phyloP scores from a whole-genome alignment of 306 rosid species.

The Lathyrus aphaca region DNA sequence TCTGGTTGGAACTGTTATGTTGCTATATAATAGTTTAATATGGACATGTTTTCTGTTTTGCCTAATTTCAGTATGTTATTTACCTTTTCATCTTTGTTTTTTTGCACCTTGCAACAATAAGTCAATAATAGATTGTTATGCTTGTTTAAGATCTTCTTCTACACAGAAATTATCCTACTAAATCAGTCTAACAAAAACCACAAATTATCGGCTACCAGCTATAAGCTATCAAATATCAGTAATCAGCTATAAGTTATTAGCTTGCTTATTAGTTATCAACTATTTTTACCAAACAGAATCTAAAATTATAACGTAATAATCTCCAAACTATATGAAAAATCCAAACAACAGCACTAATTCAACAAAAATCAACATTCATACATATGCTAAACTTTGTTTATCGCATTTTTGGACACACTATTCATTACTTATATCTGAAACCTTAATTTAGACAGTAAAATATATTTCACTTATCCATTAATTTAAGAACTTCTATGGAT shows the following conservation, averaged over 20 bases:
- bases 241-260: too few relatives aligned
- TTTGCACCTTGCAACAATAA: not conserved
- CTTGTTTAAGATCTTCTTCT: not conserved
- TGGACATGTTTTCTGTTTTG: not conserved
- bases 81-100: not conserved
- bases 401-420: not conserved
- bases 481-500: conserved; percentile 37
- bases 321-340: not conserved
- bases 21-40: conserved; percentile 3
- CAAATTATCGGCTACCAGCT: not conserved
- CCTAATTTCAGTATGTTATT: not conserved
- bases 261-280: too few relatives aligned
- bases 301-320: not conserved
- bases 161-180: not conserved
- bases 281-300: too few relatives aligned
- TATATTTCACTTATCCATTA: not conserved
- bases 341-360: not conserved
- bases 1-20: not conserved
- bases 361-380: conserved; percentile 25
- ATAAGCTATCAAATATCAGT: too few relatives aligned
- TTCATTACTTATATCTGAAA: not conserved
- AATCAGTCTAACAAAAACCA: not conserved
- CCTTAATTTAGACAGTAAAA: not conserved
- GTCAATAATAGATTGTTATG: not conserved
- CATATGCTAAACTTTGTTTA: conserved; percentile 10